Evolutionary conservation across 2,329 filamentous ascomycete species (phyloP).

Genomic region (Colletotrichum limetticola): DNA sequence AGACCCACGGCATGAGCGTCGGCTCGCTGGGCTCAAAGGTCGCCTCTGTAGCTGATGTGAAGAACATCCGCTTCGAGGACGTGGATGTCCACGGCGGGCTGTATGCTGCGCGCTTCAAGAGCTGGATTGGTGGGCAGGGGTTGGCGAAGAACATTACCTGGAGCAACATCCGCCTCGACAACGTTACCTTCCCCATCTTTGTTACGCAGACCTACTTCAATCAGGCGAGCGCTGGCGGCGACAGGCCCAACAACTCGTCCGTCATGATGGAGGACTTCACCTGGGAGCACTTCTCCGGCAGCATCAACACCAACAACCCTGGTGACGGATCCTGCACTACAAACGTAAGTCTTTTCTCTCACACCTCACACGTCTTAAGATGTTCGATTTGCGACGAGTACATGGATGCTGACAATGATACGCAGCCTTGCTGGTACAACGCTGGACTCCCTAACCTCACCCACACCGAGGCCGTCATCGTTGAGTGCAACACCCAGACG

Average conservation of each 20-base stretch:
- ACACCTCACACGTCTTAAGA: background rate
- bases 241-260: conserved; percentile 49
- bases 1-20: conserved; percentile 55
- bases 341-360: conserved; percentile 33
- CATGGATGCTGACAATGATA: background rate
- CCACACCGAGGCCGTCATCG: conserved; percentile 52
- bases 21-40: conserved; percentile 50
- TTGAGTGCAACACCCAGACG: conserved; percentile 52
- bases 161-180: conserved; percentile 54
- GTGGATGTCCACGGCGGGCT: conserved; percentile 52
- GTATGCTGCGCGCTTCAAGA: conserved; percentile 56
- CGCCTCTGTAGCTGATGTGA: conserved; percentile 45
- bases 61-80: conserved; percentile 53
- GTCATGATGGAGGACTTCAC: conserved; percentile 55
- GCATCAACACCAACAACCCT: conserved; percentile 52
- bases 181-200: conserved; percentile 57
- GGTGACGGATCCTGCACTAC: conserved; percentile 55
- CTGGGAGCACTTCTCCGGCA: conserved; percentile 52
- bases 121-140: conserved; percentile 52
- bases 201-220: conserved; percentile 57
- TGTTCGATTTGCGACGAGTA: no score
- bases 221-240: conserved; percentile 45
- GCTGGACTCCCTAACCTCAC: conserved; percentile 48
- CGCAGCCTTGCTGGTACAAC: conserved; percentile 54
- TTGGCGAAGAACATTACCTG: conserved; percentile 55